Evolutionary conservation across 192 early-diverging fungal species (phyloP).

Genomic region (Podila epicladia): DNA sequence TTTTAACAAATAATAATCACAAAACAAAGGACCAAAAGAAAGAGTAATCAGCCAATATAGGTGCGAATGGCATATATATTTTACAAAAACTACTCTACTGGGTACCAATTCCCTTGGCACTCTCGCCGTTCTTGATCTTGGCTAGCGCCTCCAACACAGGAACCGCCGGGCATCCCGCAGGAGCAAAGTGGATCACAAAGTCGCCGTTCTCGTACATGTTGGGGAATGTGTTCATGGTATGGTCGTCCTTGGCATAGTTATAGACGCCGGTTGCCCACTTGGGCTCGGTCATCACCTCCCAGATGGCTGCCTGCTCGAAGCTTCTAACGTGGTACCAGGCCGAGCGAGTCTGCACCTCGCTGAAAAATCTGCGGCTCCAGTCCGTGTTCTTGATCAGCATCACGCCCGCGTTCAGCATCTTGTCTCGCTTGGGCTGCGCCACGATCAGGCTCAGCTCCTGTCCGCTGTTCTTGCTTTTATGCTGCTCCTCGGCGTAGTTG

Average conservation of each 20-base stretch:
- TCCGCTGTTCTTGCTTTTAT: constrained; percentile 34
- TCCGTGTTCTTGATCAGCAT: constrained; percentile 67
- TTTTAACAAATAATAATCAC: no score
- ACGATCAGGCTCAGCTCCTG: constrained; percentile 57
- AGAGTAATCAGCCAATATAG: no score
- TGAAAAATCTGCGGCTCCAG: constrained; percentile 58
- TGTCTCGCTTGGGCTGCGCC: constrained; percentile 53
- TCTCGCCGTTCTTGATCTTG: constrained; percentile 28
- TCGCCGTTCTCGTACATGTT: constrained; percentile 52
- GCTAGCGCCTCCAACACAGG: constrained; percentile 55
- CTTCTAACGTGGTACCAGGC: constrained; percentile 32
- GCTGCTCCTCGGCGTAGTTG: constrained; percentile 40
- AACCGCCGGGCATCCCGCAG: constrained; percentile 60
- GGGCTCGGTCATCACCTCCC: constrained; percentile 53
- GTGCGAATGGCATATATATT: no score
- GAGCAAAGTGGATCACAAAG: constrained; percentile 70
- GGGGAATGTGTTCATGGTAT: constrained; percentile 69
- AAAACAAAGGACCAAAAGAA: no score
- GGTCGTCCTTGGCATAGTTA: constrained; percentile 59
- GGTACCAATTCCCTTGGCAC: neutral
- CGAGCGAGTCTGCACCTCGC: constrained; percentile 50
- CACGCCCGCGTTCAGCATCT: constrained; percentile 69
- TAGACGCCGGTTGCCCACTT: constrained; percentile 45
- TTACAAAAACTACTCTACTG: no score
- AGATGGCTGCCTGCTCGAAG: constrained; percentile 61